phyloP scores from a whole-genome alignment of 495 filamentous ascomycete genomes.

The Aspergillus egyptiacus region DNA sequence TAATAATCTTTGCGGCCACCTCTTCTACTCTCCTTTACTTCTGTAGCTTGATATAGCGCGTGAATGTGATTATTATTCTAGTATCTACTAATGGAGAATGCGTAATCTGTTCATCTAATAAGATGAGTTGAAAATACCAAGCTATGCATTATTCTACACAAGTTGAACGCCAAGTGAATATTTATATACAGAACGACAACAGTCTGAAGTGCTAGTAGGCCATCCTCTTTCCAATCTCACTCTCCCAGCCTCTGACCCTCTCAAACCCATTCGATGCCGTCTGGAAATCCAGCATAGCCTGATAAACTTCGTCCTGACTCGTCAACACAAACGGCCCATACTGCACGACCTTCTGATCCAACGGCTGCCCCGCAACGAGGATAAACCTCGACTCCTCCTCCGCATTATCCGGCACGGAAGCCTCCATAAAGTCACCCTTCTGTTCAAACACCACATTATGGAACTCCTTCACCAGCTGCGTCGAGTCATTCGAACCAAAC shows the following conservation, averaged over 20 bases:
- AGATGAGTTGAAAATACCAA: too few species aligned
- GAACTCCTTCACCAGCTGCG: constrained; percentile 58
- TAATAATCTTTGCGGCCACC: not conserved
- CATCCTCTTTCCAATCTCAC: constrained; percentile 91
- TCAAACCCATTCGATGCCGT: constrained; percentile 85
- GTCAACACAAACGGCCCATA: constrained; percentile 93
- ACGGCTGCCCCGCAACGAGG: constrained; percentile 74
- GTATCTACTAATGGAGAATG: constrained; percentile 6
- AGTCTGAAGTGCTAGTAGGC: constrained; percentile 25
- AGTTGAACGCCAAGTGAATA: too few species aligned
- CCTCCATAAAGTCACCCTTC: constrained; percentile 65
- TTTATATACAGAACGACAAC: not conserved
- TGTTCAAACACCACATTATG: constrained; percentile 90
- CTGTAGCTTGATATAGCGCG: constrained; percentile 3
- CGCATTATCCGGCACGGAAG: constrained; percentile 61
- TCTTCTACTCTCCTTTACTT: not conserved
- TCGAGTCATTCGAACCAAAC: constrained; percentile 56
- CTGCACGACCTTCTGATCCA: constrained; percentile 91
- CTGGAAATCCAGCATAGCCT: constrained; percentile 88
- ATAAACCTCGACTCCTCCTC: constrained; percentile 64
- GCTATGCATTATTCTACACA: too few species aligned
- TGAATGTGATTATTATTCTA: not conserved
- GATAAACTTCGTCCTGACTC: constrained; percentile 75
- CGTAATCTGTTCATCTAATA: not conserved
- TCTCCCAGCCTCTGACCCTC: constrained; percentile 73